Base-by-base conservation (phyloP, 2,329 filamentous ascomycete species). In the Talaromyces sp. region DNA sequence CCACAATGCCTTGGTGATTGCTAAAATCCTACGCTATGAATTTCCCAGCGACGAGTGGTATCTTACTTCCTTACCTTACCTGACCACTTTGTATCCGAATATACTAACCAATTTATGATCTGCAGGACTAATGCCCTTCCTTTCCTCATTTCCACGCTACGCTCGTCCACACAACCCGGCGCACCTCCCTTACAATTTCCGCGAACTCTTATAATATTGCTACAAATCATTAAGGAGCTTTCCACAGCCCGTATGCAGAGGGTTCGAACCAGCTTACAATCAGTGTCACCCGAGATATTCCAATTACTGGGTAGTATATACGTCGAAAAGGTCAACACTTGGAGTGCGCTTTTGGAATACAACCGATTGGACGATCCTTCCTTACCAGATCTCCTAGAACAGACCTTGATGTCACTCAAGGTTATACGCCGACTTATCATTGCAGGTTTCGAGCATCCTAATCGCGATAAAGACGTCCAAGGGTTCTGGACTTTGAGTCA, bases 151-250 rank as follows among this genome's bases (percentile, higher is more conserved):
- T 76, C 80, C 25, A 77, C 87, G 28, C 79, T 96, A 35, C 85
- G 88, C 57, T 73, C 76, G 10, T 81, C 82, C 15, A 73, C 69
- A 36, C 73, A 77, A 36, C 73, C 75, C 5, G 76, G 81, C 59
- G 79, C 80, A 8, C 84, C 86, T 63, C 83, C 84, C 43, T 69
- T 87, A 11, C 85, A 88, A 56, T 82, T 96, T 2, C 80, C 84
- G 22, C 86, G 91, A 50, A 82, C 85, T 7, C 80, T 97, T 43
- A 80, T 90, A 54, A 85, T 96, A 11, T 78, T 97, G 10, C 79
- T 97, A 13, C 88, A 93, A 50, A 85, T 96, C 28, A 86, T 96
- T 67, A 99, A 97, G 75, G 94, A 97, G 71, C 78, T 97, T 5
- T 86, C 89, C 0, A 92, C 89, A 0, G 92, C 89, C 2, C 82